Evolutionary conservation across 441 rosid species (phyloP), one percentile per base, ranked within the genome.

Genomic region (Mallotus japonicus): DNA sequence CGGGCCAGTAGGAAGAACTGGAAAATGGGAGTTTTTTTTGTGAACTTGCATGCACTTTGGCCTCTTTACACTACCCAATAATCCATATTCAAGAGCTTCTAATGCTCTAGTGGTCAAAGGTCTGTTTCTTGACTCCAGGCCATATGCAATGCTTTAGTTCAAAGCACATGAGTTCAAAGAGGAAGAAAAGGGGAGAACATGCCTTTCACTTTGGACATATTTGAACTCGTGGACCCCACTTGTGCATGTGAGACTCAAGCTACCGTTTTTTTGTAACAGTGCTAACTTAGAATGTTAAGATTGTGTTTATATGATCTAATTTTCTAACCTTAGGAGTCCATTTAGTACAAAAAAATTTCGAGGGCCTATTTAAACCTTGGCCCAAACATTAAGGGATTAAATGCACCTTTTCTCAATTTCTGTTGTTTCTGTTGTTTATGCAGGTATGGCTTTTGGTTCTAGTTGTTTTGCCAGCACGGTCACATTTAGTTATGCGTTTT

Each of bases 401-500:
- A 28, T 28, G 32, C 32, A 28, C 32, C 3, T 28, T 28, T 28
- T 24, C n/a, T 20, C 14, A 64, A 2, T 65, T 24, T 64, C 15
- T 3, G 49, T 8, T 15, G 59, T 57, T 69, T 14, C 51, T 44
- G 20, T 71, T 73, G 68, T 14, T 64, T 74, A 51, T 90, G 86
- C 85, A 94, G 99, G 87, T 88, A 76, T 94, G 99, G 97, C 89
- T 92, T 50, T 72, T 94, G 86, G 90, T 87, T 58, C 79, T 94
- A 19, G 99, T 94, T 72, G 80, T 94, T 74, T 83, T 94, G 63
- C 99, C 99, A 15, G 95, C 99, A 37, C 78, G 97, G 74, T 88
- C 99, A 14, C 88, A 81, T 74, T 80, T 89, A 53, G 73, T 79
- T 59, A 88, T 94, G 92, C 92, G 95, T 60, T 75, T 88, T 73